Evolutionary conservation across 179 eudicot species (phyloP).

Genomic region (Vitellaria paradoxa): DNA sequence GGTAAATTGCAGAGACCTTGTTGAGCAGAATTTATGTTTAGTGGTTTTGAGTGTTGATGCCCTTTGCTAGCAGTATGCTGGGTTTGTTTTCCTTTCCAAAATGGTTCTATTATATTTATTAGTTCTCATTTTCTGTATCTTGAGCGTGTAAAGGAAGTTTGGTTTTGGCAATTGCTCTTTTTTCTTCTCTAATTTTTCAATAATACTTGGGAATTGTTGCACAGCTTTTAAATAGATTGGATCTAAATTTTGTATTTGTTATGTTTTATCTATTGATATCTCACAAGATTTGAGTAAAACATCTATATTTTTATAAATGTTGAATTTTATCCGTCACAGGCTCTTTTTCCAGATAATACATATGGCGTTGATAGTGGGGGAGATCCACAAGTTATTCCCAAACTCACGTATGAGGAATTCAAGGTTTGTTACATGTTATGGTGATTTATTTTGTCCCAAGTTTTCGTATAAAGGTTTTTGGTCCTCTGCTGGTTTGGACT

Average conservation of each 20-base stretch:
- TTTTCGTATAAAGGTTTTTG: not conserved
- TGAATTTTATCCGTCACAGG: slow-evolving; percentile 43
- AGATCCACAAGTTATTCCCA: slow-evolving; percentile 94
- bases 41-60: too few relatives aligned
- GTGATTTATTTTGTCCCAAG: slow-evolving; percentile 1
- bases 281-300: too few relatives aligned
- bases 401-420: slow-evolving; percentile 85
- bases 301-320: slow-evolving; percentile 6
- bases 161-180: not conserved
- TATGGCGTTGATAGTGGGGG: slow-evolving; percentile 99
- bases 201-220: not conserved
- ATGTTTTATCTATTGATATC: not conserved
- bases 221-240: not conserved
- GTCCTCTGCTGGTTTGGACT: not conserved
- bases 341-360: slow-evolving; percentile 85
- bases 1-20: not conserved
- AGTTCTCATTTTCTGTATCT: not conserved
- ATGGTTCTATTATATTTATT: not conserved
- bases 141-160: not conserved
- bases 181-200: not conserved
- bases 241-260: not conserved
- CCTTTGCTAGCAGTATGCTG: not conserved
- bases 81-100: not conserved
- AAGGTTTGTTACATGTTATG: slow-evolving; percentile 48
- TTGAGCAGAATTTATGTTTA: too few relatives aligned